Evolutionary conservation across 345 rosid genomes (phyloP).

Genomic region (Orychophragmus violaceus): DNA sequence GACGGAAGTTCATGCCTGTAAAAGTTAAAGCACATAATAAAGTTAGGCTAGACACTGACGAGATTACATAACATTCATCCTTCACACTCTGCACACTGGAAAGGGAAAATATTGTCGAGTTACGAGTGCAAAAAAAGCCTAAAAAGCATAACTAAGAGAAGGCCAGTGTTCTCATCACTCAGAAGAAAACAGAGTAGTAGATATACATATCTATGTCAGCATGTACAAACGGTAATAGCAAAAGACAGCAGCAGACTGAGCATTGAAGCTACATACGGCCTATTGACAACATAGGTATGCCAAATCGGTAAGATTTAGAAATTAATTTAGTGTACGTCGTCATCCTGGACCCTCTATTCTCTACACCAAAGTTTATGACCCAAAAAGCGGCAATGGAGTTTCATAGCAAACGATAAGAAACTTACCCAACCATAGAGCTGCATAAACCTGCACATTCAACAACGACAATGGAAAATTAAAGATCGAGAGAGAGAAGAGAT

Average conservation of each 20-base stretch:
- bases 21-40: conserved; percentile 2
- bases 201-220: conserved; percentile 8
- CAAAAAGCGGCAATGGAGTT: conserved; percentile 5
- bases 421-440: too few relatives aligned
- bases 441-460: too few relatives aligned
- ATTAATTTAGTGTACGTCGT: neutral
- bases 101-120: conserved; percentile 1
- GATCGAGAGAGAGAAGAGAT: too few relatives aligned
- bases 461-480: too few relatives aligned
- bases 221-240: neutral
- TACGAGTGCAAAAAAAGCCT: neutral
- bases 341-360: neutral
- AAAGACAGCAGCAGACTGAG: neutral
- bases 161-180: neutral
- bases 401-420: too few relatives aligned
- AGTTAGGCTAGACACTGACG: neutral
- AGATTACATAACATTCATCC: neutral
- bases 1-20: conserved; percentile 80
- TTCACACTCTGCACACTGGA: neutral
- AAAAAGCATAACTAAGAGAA: neutral
- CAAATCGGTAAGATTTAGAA: neutral
- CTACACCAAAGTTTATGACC: neutral
- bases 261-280: neutral
- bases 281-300: neutral
- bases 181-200: neutral